phyloP scores from a whole-genome alignment of 352 stramenopile genomes.

The Peronosclerospora sorghi region DNA sequence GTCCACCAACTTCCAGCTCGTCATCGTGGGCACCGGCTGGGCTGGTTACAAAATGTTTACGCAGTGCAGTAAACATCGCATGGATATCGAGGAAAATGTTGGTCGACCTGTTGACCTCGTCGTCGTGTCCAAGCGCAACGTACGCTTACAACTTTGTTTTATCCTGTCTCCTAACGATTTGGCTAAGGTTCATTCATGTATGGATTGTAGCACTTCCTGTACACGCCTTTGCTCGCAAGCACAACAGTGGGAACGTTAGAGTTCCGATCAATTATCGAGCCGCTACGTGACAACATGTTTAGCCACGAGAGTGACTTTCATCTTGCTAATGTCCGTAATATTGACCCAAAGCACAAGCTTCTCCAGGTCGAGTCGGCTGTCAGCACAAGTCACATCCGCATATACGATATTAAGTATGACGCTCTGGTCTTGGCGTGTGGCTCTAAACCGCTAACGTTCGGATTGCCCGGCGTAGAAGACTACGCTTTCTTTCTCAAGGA shows the following conservation, averaged over 20 bases:
- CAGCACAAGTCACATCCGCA: constrained; percentile 22
- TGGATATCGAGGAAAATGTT: constrained; percentile 54
- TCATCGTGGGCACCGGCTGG: constrained; percentile 74
- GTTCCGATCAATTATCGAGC: constrained; percentile 95
- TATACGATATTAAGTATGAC: constrained; percentile 89
- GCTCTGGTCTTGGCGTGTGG: constrained; percentile 89
- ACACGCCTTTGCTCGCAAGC: constrained; percentile 93
- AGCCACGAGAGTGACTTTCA: constrained; percentile 69
- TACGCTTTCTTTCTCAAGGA: constrained; percentile 97
- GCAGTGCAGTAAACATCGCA: constrained; percentile 63
- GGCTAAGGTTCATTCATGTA: not conserved
- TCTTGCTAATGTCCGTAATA: constrained; percentile 44
- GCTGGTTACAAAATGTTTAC: constrained; percentile 69
- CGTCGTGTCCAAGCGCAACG: constrained; percentile 73
- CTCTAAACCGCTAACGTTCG: constrained; percentile 92
- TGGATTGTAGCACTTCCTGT: constrained; percentile 89
- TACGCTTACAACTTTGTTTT: constrained; percentile 12
- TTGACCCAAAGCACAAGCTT: constrained; percentile 72
- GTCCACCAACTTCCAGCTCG: constrained; percentile 56
- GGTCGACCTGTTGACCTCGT: constrained; percentile 54
- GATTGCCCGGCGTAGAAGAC: constrained; percentile 80
- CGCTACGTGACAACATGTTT: constrained; percentile 80
- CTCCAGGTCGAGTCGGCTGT: constrained; percentile 61
- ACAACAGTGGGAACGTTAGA: constrained; percentile 94
- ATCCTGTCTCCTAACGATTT: not conserved